Percentiles rank a stretch among this genome's conserved stretches.
These are phyloP conservation scores for Aphanoascus verrucosus DNA, from an alignment of 2,329 filamentous ascomycete species.

Conservation along the genomic window DNA sequence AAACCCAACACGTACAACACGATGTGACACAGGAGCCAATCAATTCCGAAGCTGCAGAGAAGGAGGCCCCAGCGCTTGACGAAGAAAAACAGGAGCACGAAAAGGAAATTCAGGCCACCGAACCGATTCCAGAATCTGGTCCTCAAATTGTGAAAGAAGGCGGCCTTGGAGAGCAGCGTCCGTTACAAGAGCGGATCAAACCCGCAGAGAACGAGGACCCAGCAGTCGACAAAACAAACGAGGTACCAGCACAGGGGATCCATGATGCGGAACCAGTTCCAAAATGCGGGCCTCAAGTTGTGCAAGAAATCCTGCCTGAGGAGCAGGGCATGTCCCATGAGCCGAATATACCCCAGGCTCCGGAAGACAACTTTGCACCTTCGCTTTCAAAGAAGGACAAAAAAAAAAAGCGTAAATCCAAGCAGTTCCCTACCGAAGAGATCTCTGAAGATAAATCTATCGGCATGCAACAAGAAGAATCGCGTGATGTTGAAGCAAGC, in stretches of 20 bases:
- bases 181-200: not conserved
- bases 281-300: not conserved
- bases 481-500: not conserved
- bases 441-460: not conserved
- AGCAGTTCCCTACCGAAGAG: not conserved
- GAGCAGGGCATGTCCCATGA: not conserved
- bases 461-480: not conserved
- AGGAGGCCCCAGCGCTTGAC: not conserved
- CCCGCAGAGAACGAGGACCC: not conserved
- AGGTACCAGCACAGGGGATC: not conserved
- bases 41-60: too few relatives aligned
- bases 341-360: not conserved
- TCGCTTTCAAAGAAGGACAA: not conserved
- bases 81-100: not conserved
- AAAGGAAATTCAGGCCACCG: not conserved
- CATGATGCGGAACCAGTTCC: not conserved
- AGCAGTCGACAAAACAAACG: not conserved
- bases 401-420: conserved; percentile 1
- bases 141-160: not conserved
- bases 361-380: not conserved
- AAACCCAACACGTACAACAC: too few relatives aligned
- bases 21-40: too few relatives aligned
- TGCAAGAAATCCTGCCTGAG: not conserved
- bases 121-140: not conserved
- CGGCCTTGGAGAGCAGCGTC: not conserved